These are phyloP conservation scores for Curvularia sp. DNA, from an alignment of 2,329 filamentous ascomycete species.

Conservation along the genomic window DNA sequence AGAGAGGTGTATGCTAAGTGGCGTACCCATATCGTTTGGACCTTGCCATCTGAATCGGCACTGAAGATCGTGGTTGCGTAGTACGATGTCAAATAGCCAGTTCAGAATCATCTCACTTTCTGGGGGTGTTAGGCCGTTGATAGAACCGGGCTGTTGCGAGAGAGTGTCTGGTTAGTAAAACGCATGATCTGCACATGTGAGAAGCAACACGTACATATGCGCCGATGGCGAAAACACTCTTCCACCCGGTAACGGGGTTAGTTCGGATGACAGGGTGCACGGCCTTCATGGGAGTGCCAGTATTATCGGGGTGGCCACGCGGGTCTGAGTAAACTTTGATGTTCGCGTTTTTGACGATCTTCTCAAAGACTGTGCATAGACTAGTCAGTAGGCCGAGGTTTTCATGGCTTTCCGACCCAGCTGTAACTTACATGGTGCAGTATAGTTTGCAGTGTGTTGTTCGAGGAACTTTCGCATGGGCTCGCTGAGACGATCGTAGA, in stretches of 20 bases:
- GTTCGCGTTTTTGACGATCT: conserved; percentile 11
- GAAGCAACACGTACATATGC: conserved; percentile 17
- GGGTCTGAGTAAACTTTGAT: conserved; percentile 22
- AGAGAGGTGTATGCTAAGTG: background rate
- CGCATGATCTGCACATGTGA: conserved; percentile 35
- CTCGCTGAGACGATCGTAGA: conserved; percentile 13
- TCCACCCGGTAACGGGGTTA: conserved; percentile 66
- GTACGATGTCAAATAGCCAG: conserved; percentile 12
- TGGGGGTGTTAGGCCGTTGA: conserved; percentile 11
- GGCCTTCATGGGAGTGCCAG: conserved; percentile 55
- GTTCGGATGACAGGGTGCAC: conserved; percentile 63
- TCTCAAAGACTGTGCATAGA: conserved; percentile 6
- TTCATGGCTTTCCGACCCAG: background rate
- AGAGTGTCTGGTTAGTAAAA: conserved; percentile 21
- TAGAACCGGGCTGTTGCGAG: conserved; percentile 4
- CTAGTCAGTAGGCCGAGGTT: background rate
- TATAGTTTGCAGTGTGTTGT: conserved; percentile 10
- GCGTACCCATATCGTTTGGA: conserved; percentile 11
- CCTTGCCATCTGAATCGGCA: conserved; percentile 51
- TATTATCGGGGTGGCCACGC: conserved; percentile 60
- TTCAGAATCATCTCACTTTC: conserved; percentile 12
- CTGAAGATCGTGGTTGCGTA: conserved; percentile 53
- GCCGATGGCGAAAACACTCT: conserved; percentile 56
- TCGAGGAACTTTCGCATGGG: conserved; percentile 13
- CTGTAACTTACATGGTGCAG: conserved; percentile 9